Base-by-base conservation (phyloP, 2,329 filamentous ascomycete genomes). In the Sclerotiophoma versabilis region DNA sequence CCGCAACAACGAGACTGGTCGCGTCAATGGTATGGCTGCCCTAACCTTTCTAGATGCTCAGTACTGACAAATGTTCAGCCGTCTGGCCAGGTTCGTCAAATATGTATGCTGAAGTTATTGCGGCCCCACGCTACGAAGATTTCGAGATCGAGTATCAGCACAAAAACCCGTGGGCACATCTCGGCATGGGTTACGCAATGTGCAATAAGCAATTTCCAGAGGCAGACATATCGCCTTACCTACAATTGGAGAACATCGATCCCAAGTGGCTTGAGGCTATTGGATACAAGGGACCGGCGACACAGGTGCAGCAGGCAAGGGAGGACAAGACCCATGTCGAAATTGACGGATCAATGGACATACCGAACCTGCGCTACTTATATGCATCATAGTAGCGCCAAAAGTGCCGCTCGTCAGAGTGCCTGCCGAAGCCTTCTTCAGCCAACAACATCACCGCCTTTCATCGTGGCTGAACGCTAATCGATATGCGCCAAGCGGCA, bases 1-100 rank as follows among this genome's bases (percentile, higher is more conserved):
- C 66, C 78, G 77, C 62, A 76, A 82, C 62, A 73, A 75, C 25
- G 63, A 70, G 0, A 74, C 71, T 1, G 71, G 70, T 1, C 64
- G 70, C 4, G 68, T 75, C 19, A 73, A 73, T 19, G 70, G 54
- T 54, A 36, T n/a, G 26, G n/a, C 14, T 10, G 32, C 4, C 7
- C 32, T 14, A 8, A 14, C 10, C 10, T 0, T 9, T 5, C 4
- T 14, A 1, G 15, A 8, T 17, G 6, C 11, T 26, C 2, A 2
- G 17, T 11, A 15, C 34, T 73, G 29, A 49, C 23, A 23, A 33
- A 7, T 8, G 4, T 7, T 17, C 69, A 66, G 78, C 80, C 3
- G 70, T 84, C 1, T 84, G 77, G 76, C 81, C 82, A 0, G 82
- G 81, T 3, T 78, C 75, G 3, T 79, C 76, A 0, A 74, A 83